Base-by-base conservation (phyloP, 257 asterid species). In the Scutellaria galericulata region DNA sequence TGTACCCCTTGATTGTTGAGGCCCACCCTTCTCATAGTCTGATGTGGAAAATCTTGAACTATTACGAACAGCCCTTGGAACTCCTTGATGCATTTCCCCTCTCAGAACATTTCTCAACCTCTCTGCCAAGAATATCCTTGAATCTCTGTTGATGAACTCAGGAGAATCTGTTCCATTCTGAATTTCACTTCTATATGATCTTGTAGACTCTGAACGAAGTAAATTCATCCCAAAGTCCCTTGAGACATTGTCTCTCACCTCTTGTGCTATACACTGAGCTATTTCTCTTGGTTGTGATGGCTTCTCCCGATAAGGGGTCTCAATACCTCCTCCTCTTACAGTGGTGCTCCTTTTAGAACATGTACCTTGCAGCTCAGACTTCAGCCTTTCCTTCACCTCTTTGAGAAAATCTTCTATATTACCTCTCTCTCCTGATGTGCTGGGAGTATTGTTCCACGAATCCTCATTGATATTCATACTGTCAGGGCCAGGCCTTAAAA, bases 361-460 rank as follows among this genome's bases (percentile, higher is more conserved):
- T 56, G 79, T 83, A 51, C 98, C 97, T 78, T 95, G 96, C 74
- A 88, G 68, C 82, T 95, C 99, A 53, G 82, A 80, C 74, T 82
- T 88, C 71, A 95, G 82, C 80, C 96, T 88, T 83, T 88, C 96
- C 86, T 90, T 95, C 64, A 95, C 99, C 83, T 95, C 97, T 76
- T 84, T 87, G 22, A 95, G 99, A 75, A 95, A 95, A 64, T 88
- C 93, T 80, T 87, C 92, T 61, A 95, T 88, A 37, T 84, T 87
- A 77, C 83, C 92, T 64, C 85, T 75, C 64, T 68, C 98, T 79
- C 73, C 94, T 7, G 96, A 90, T 74, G 83, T 72, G 52, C 96
- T 85, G 2, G 98, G 96, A 60, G 98, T 83, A 85, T 84, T 91
- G 75, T 73, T 81, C 92, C 95, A 90, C 1, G 92, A 87, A 61